phyloP scores from a whole-genome alignment of 2,329 filamentous ascomycete species.

The Trichoderma arundinaceum region DNA sequence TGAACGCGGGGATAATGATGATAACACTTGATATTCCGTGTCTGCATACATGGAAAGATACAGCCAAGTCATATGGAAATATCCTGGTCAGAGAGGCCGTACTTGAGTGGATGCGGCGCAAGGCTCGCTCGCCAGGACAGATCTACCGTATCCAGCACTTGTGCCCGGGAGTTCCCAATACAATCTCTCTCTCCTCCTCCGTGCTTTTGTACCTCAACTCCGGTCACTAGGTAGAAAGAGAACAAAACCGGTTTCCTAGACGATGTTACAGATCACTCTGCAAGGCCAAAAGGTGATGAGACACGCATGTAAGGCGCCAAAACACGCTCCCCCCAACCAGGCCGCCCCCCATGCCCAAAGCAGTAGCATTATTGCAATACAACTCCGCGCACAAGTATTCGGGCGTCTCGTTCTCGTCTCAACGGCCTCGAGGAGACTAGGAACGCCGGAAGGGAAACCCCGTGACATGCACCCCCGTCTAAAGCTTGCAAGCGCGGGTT shows the following conservation, averaged over 20 bases:
- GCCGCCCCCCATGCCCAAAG: no score
- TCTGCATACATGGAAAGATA: background rate
- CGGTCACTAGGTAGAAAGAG: background rate
- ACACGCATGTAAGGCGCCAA: background rate
- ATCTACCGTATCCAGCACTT: no score
- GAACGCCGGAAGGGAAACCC: conserved; percentile 3
- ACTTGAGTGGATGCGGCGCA: no score
- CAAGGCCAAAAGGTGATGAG: conserved; percentile 1
- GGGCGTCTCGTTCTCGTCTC: background rate
- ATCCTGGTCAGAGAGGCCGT: no score
- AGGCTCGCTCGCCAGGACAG: no score
- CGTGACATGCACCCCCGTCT: conserved; percentile 14
- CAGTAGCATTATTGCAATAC: no score
- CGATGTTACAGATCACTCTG: conserved; percentile 5
- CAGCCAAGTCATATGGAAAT: no score
- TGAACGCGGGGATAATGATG: background rate
- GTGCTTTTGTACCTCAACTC: background rate
- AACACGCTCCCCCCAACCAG: background rate
- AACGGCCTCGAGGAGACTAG: background rate
- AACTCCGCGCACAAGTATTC: no score
- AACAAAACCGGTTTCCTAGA: background rate
- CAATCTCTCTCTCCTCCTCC: background rate
- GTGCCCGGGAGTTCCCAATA: no score
- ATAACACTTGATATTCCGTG: background rate
- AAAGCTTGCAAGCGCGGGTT: background rate